phyloP scores from a whole-genome alignment of 2,329 filamentous ascomycete genomes.

The Trichoderma atroviride region DNA sequence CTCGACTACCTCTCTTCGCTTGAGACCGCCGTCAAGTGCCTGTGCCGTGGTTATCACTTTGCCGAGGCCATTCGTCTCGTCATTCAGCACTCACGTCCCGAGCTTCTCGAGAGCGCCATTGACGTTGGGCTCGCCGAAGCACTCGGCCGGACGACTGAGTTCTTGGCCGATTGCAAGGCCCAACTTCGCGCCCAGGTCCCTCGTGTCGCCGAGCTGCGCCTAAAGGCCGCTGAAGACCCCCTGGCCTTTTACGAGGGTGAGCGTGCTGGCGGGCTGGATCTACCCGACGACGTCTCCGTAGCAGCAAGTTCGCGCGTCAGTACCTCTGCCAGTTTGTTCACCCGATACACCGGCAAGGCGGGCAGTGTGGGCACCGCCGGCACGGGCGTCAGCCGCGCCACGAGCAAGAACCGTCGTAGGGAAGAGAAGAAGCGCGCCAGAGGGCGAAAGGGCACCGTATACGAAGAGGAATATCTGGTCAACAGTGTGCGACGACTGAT shows the following conservation, averaged over 20 bases:
- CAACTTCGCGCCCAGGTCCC: constrained; percentile 86
- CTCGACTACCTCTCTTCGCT: constrained; percentile 78
- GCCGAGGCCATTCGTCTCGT: constrained; percentile 83
- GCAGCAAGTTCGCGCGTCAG: constrained; percentile 79
- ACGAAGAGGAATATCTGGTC: constrained; percentile 96
- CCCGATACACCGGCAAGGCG: constrained; percentile 78
- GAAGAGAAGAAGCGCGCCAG: constrained; percentile 95
- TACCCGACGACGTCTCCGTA: constrained; percentile 90
- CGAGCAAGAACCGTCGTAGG: constrained; percentile 81
- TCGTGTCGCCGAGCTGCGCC: constrained; percentile 78
- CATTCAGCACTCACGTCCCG: constrained; percentile 59
- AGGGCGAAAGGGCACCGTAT: constrained; percentile 95
- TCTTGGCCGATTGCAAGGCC: constrained; percentile 87
- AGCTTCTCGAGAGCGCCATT: constrained; percentile 68
- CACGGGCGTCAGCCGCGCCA: constrained; percentile 75
- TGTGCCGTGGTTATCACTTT: constrained; percentile 88
- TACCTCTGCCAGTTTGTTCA: constrained; percentile 88
- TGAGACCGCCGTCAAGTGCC: constrained; percentile 68
- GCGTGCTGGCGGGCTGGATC: constrained; percentile 62
- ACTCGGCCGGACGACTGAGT: constrained; percentile 80
- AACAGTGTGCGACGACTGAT: constrained; percentile 83
- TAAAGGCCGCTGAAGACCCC: constrained; percentile 81
- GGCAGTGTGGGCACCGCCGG: constrained; percentile 67
- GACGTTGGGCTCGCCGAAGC: constrained; percentile 81
- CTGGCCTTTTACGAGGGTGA: constrained; percentile 87